Evolutionary conservation across 1,284 basidiomycete genomes (phyloP), one percentile per base, ranked within the genome.

Genomic region (Albatrellus sp.): DNA sequence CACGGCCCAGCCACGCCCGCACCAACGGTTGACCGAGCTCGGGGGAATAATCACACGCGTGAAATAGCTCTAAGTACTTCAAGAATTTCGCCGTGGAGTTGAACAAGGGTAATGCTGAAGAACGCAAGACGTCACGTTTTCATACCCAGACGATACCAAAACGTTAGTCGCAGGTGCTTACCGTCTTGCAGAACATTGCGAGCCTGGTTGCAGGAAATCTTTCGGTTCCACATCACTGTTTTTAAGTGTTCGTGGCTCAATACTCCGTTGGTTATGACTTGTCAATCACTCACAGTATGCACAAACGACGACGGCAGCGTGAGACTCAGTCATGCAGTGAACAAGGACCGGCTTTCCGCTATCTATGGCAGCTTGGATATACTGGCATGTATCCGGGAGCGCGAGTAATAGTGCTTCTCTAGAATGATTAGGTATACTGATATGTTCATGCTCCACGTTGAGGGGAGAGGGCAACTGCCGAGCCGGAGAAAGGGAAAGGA

Each of bases 251-350:
- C 10, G 33, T 46, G 24, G 24, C 20, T 37, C 40, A 8, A 20
- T 17, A 11, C 19, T 29, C 2, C 13, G 14, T 41, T 17, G 28
- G 16, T 40, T 24, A 16, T 34, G 6, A 20, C 17, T 1, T 20
- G 39, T 8, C 3, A 10, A 24, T 5, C 14, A 42, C 54, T 42
- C 40, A 55, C 54, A 39, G 36, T 52, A 55, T 16, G 54, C 50
- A 42, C 54, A 53, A 12, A 45, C 48, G 19, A 50, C 48, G 16
- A 53, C 36, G 30, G 51, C 51, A 9, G 72, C 72, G 43, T 67
- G 66, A 12, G 64, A 61, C 50, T 79, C 77, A 12, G 63, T 59
- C 8, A 60, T 57, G 30, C 73, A 85, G 59, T 86, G 75, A n/a
- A 89, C 74, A 34, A 89, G 72, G 34, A 85, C 73, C 32, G 57